Conservation (phyloP, 2,329 filamentous ascomycete species). For the Rachicladosporium sp. region DNA sequence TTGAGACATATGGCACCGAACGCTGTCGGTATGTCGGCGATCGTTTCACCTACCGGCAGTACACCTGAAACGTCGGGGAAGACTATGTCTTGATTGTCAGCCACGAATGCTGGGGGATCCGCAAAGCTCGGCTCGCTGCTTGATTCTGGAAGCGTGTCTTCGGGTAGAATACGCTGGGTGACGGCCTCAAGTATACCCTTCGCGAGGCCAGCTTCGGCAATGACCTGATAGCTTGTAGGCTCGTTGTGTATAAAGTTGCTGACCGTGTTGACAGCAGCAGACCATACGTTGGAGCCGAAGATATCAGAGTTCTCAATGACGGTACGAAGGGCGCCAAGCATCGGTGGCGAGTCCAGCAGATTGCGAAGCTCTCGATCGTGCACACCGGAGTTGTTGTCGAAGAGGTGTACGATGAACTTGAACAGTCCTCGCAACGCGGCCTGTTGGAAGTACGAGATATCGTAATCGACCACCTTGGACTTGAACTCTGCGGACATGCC, state of each 20-base stretch:
- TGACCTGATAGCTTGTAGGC: slow-evolving; percentile 90
- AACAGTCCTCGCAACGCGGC: slow-evolving; percentile 87
- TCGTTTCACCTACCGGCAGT: slow-evolving; percentile 76
- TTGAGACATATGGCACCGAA: slow-evolving; percentile 93
- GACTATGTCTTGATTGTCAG: slow-evolving; percentile 14
- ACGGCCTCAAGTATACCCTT: slow-evolving; percentile 75
- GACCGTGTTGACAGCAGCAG: slow-evolving; percentile 78
- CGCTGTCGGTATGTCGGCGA: slow-evolving; percentile 72
- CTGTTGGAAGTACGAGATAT: slow-evolving; percentile 85
- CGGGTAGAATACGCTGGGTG: slow-evolving; percentile 27
- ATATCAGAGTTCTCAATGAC: slow-evolving; percentile 68
- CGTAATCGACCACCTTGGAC: slow-evolving; percentile 79
- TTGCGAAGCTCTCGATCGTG: slow-evolving; percentile 86
- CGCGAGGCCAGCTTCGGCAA: slow-evolving; percentile 86
- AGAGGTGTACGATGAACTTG: slow-evolving; percentile 93
- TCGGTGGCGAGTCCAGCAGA: slow-evolving; percentile 79
- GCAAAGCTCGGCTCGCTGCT: slow-evolving; percentile 8
- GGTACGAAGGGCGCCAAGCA: slow-evolving; percentile 65
- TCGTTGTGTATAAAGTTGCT: slow-evolving; percentile 98
- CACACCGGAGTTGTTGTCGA: slow-evolving; percentile 69
- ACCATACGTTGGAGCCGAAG: slow-evolving; percentile 93
- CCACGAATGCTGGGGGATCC: slow-evolving; percentile 12
- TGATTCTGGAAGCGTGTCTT: slow-evolving; percentile 16
- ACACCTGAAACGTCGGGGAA: slow-evolving; percentile 44
- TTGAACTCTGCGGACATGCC: slow-evolving; percentile 61